Evolutionary conservation across 2,329 filamentous ascomycete species (phyloP).

Genomic region (Fusarium brachygibbosum): DNA sequence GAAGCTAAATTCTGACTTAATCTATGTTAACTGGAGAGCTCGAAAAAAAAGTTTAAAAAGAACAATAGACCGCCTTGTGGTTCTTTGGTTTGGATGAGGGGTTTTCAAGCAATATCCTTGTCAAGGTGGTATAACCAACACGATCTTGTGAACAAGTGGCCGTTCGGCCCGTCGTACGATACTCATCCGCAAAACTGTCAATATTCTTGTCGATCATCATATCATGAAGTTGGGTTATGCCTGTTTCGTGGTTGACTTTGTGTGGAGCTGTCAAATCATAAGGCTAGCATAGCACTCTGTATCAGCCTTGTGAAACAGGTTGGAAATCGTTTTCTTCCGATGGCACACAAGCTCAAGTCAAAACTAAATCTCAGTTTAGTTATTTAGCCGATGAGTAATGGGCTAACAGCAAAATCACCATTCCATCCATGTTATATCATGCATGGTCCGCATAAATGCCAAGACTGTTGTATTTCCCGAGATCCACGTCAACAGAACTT

Average conservation of each 20-base stretch:
- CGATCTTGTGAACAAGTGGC: neutral
- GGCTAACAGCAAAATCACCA: neutral
- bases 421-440: neutral
- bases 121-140: neutral
- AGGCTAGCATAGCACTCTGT: neutral
- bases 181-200: neutral
- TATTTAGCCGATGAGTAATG: too few relatives aligned
- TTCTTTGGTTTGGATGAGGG: neutral
- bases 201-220: neutral
- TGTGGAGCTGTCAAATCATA: neutral
- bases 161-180: neutral
- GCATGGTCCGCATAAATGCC: neutral
- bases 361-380: neutral
- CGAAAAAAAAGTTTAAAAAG: neutral
- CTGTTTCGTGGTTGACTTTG: neutral
- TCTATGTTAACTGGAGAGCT: neutral
- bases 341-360: neutral
- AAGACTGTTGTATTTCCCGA: neutral
- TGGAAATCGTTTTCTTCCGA: neutral
- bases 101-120: constrained; percentile 1
- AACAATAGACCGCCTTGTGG: neutral
- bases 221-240: neutral
- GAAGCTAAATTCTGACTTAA: neutral
- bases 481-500: neutral
- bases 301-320: neutral